These are phyloP conservation scores for Ceratobasidium sp. DNA, from an alignment of 1,284 basidiomycete genomes.

Conservation along the genomic window DNA sequence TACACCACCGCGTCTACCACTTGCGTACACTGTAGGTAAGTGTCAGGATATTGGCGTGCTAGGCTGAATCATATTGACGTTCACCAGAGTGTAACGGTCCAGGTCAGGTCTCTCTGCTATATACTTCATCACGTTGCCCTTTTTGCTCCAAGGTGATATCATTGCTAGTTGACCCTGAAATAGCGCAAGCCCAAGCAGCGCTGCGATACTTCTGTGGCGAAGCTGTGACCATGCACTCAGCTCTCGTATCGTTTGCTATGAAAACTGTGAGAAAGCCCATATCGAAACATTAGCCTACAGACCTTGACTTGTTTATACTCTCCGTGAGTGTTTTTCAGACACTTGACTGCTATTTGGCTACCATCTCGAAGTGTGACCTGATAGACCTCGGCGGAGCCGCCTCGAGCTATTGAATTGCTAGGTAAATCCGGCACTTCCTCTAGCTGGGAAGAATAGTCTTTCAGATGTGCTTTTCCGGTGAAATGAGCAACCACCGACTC, in stretches of 20 bases:
- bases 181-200: conserved; percentile 6
- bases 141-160: conserved; percentile 7
- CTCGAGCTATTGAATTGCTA: too few species aligned
- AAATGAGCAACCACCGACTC: too few species aligned
- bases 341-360: too few species aligned
- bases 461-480: too few species aligned
- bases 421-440: too few species aligned
- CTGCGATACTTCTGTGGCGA: neutral
- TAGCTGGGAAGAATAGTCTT: too few species aligned
- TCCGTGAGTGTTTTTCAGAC: too few species aligned
- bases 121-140: conserved; percentile 4
- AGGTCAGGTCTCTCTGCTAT: neutral
- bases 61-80: neutral
- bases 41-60: neutral
- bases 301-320: too few species aligned
- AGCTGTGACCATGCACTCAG: neutral
- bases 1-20: neutral
- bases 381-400: too few species aligned
- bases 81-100: neutral
- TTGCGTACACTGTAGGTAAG: conserved; percentile 8
- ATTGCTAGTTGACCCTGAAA: conserved; percentile 23
- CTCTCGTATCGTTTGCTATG: neutral
- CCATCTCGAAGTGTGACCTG: too few species aligned
- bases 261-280: too few species aligned
- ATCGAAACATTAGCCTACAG: too few species aligned